Evolutionary conservation across 257 asterid genomes (phyloP).

Genomic region (Nicotiana benthamiana): DNA sequence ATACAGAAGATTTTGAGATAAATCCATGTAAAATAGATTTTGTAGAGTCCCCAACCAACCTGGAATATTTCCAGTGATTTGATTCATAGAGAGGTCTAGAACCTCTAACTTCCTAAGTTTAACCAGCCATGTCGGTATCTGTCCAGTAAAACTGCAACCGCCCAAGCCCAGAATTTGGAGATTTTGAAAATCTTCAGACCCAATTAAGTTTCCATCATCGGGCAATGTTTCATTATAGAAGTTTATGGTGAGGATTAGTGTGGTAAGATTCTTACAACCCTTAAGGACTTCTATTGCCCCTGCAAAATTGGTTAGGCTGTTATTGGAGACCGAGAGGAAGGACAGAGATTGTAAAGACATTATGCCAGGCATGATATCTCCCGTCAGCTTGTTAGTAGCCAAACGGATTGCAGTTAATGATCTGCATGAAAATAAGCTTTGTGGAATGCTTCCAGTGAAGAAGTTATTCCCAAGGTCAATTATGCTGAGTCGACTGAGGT

Average conservation of each 20-base stretch:
- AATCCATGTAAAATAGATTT: slow-evolving; percentile 79
- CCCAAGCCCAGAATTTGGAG: slow-evolving; percentile 68
- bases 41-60: slow-evolving; percentile 63
- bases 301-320: slow-evolving; percentile 58
- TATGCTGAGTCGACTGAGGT: slow-evolving; percentile 37
- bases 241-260: slow-evolving; percentile 59
- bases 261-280: slow-evolving; percentile 66
- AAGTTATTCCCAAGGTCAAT: slow-evolving; percentile 77
- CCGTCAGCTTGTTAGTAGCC: slow-evolving; percentile 54
- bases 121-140: slow-evolving; percentile 58
- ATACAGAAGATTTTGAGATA: slow-evolving; percentile 52
- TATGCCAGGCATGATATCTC: slow-evolving; percentile 57
- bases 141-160: slow-evolving; percentile 64
- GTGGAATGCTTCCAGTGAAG: slow-evolving; percentile 59
- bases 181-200: slow-evolving; percentile 42
- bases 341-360: slow-evolving; percentile 54
- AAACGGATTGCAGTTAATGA: slow-evolving; percentile 68
- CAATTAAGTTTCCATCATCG: slow-evolving; percentile 29
- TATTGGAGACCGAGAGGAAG: slow-evolving; percentile 79
- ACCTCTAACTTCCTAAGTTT: slow-evolving; percentile 51
- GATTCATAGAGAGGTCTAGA: slow-evolving; percentile 62
- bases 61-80: slow-evolving; percentile 57
- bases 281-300: slow-evolving; percentile 56
- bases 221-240: slow-evolving; percentile 63
- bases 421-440: slow-evolving; percentile 63